Conservation (phyloP, 345 rosid genomes). For the Clausena lansium region DNA sequence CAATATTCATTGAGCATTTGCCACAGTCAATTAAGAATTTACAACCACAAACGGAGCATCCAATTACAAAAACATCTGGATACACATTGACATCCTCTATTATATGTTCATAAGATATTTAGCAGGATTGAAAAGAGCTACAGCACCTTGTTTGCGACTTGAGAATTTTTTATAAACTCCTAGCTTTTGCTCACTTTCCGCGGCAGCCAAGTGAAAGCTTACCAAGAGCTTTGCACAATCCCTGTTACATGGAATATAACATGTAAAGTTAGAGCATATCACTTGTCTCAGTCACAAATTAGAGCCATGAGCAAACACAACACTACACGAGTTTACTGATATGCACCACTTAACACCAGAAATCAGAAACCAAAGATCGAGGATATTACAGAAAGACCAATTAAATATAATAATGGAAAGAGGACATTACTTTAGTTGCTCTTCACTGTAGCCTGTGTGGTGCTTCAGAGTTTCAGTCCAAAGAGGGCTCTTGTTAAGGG, state of each 20-base stretch:
- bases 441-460: slow-evolving; percentile 68
- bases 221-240: slow-evolving; percentile 70
- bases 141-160: slow-evolving; percentile 42
- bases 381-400: neutral
- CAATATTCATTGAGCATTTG: neutral
- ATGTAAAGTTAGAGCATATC: neutral
- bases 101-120: slow-evolving; percentile 23
- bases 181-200: slow-evolving; percentile 51
- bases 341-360: neutral
- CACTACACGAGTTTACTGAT: too few species aligned
- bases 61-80: neutral
- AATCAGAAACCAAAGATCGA: neutral
- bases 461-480: slow-evolving; percentile 81
- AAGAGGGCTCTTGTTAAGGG: slow-evolving; percentile 51
- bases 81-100: neutral
- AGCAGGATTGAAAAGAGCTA: slow-evolving; percentile 61
- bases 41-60: neutral
- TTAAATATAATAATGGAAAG: neutral
- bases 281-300: neutral
- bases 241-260: slow-evolving; percentile 28
- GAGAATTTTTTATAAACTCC: slow-evolving; percentile 53
- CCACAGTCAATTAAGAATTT: neutral
- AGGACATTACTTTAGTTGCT: slow-evolving; percentile 48
- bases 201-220: slow-evolving; percentile 46
- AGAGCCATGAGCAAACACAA: neutral